These are phyloP conservation scores for Limnanthes douglasii DNA, from an alignment of 345 rosid genomes.

Conservation along the genomic window DNA sequence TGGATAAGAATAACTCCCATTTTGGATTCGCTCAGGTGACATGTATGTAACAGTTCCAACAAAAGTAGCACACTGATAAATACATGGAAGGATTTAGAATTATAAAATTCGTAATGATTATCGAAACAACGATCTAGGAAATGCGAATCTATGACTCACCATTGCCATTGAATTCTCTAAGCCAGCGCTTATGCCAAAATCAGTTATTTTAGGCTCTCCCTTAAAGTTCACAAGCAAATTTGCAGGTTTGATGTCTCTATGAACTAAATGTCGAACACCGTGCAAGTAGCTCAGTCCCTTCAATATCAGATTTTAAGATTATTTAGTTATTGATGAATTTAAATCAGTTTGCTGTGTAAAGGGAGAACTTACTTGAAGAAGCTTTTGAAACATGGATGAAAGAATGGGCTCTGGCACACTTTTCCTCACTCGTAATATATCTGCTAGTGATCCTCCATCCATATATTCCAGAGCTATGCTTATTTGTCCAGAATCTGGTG, in stretches of 20 bases:
- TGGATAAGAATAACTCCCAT: conserved; percentile 77
- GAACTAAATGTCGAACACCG: conserved; percentile 81
- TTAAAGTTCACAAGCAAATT: conserved; percentile 86
- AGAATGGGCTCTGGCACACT: conserved; percentile 78
- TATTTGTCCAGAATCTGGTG: conserved; percentile 88
- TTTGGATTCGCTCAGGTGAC: conserved; percentile 91
- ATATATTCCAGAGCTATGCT: conserved; percentile 95
- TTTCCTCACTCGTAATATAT: conserved; percentile 43
- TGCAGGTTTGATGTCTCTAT: conserved; percentile 97
- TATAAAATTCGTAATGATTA: conserved; percentile 4
- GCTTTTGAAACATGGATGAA: conserved; percentile 76
- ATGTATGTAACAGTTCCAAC: conserved; percentile 98
- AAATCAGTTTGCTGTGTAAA: too few relatives aligned
- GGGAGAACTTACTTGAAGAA: conserved; percentile 67
- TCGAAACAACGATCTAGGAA: conserved; percentile 1
- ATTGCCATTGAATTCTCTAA: conserved; percentile 90
- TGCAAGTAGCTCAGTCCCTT: conserved; percentile 90
- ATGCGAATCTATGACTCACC: conserved; percentile 32
- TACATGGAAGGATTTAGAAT: conserved; percentile 11
- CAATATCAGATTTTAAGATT: conserved; percentile 2
- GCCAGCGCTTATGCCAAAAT: conserved; percentile 97
- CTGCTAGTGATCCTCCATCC: conserved; percentile 96
- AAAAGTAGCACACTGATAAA: conserved; percentile 83
- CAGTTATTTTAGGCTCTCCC: conserved; percentile 93
- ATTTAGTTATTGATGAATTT: too few relatives aligned